Evolutionary conservation across 805 yeast species (phyloP).

Genomic region (Candida morakotiae): DNA sequence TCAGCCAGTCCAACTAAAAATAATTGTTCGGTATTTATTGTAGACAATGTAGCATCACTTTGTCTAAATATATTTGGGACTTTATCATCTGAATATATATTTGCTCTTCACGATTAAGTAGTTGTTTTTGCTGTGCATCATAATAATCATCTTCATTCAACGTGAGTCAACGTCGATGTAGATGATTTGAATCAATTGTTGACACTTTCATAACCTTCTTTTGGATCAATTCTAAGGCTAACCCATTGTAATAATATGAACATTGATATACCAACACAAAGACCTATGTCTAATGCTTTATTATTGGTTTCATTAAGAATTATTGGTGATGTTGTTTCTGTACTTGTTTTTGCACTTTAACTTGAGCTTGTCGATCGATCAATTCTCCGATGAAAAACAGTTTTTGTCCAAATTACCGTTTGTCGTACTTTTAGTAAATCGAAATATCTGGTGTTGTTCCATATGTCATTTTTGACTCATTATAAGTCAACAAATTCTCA

Average conservation of each 20-base stretch:
- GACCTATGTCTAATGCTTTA: conserved; percentile 75
- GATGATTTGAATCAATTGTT: conserved; percentile 16
- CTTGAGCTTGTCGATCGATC: conserved; percentile 18
- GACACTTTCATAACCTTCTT: conserved; percentile 4
- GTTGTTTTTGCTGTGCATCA: conserved; percentile 23
- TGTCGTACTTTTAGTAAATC: conserved; percentile 17
- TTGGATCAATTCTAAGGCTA: conserved; percentile 5
- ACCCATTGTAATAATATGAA: conserved; percentile 37
- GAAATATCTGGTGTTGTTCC: conserved; percentile 52
- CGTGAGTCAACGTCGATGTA: conserved; percentile 52
- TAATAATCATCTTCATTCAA: conserved; percentile 31
- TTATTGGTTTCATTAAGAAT: conserved; percentile 19
- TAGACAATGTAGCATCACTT: conserved; percentile 69
- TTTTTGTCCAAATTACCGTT: conserved; percentile 25
- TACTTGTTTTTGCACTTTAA: conserved; percentile 15
- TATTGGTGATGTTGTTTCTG: conserved; percentile 9
- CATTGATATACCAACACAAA: conserved; percentile 82
- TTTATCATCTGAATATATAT: conserved; percentile 28
- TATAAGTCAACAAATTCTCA: conserved; percentile 63
- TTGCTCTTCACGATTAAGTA: conserved; percentile 41
- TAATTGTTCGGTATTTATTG: conserved; percentile 81
- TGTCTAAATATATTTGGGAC: conserved; percentile 53
- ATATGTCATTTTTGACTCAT: conserved; percentile 58
- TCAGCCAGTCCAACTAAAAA: conserved; percentile 75
- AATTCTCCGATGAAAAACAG: conserved; percentile 51